These are phyloP conservation scores for Glomus cerebriforme DNA, from an alignment of 192 early-diverging fungal genomes.

Conservation along the genomic window DNA sequence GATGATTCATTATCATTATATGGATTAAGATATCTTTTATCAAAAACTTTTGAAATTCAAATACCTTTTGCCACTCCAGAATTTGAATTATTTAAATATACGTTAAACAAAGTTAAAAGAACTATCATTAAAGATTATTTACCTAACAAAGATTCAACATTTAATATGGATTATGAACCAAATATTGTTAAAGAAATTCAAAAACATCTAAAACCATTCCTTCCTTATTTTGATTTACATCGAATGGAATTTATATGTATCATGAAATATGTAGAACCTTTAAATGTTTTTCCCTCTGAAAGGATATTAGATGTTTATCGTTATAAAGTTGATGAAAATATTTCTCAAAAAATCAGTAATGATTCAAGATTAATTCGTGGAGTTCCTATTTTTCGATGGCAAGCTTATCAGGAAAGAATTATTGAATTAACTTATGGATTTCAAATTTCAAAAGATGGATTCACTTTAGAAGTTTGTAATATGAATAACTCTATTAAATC, in stretches of 20 bases:
- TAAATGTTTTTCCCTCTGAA: not conserved
- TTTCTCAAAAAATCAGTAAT: not conserved
- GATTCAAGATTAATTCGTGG: not conserved
- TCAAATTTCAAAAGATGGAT: not conserved
- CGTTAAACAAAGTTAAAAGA: not conserved
- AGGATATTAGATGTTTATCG: not conserved
- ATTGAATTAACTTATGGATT: not conserved
- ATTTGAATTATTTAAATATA: not conserved
- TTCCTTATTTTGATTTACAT: constrained; percentile 1
- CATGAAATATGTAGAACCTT: not conserved
- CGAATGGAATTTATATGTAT: not conserved
- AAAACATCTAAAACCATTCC: not conserved
- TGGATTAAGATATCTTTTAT: not conserved
- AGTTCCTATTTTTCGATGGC: not conserved
- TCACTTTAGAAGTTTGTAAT: not conserved
- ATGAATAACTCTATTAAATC: not conserved
- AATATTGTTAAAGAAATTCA: no score
- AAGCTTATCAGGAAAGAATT: not conserved
- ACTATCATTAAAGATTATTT: no score
- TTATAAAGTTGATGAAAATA: not conserved
- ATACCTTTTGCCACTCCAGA: not conserved
- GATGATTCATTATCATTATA: not conserved
- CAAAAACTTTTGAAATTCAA: not conserved
- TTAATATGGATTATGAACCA: no score
- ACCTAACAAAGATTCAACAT: not conserved